Conservation (phyloP, 78 protist species). For the Pigoraptor vietnamica region DNA sequence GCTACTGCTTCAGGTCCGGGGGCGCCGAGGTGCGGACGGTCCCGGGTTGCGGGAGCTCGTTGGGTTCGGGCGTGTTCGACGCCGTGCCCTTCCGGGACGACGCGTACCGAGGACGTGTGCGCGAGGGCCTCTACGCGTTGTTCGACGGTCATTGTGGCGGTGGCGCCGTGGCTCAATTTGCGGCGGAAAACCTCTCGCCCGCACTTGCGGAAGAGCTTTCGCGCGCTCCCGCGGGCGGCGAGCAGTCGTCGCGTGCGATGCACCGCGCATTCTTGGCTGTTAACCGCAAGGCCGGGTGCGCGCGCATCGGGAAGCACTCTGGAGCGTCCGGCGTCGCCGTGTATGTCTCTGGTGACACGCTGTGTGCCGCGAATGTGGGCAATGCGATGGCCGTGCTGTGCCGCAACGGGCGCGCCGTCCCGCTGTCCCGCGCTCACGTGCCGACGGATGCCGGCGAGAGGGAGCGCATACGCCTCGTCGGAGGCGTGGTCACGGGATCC, state of each 20-base stretch:
- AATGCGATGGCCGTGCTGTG: neutral
- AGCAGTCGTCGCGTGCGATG: neutral
- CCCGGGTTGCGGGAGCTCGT: neutral
- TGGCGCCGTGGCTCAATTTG: neutral
- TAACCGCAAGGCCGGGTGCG: neutral
- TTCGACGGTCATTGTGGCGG: neutral
- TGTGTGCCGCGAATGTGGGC: constrained; percentile 11
- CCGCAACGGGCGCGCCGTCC: neutral
- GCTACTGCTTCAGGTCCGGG: neutral
- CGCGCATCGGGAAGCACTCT: neutral
- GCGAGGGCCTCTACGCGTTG: neutral
- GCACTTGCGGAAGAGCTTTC: neutral
- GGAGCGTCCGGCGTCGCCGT: neutral
- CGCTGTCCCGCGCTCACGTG: neutral
- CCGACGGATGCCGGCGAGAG: neutral
- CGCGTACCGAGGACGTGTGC: neutral
- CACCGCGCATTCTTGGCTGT: neutral
- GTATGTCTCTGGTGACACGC: neutral
- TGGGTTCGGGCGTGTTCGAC: neutral
- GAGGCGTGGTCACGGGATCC: neutral
- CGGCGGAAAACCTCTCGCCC: neutral
- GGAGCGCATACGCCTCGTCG: neutral
- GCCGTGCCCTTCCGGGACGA: neutral
- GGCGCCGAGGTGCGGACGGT: neutral
- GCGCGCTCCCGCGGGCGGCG: neutral